phyloP scores from a whole-genome alignment of 345 rosid genomes.

The Fremontodendron californicum region DNA sequence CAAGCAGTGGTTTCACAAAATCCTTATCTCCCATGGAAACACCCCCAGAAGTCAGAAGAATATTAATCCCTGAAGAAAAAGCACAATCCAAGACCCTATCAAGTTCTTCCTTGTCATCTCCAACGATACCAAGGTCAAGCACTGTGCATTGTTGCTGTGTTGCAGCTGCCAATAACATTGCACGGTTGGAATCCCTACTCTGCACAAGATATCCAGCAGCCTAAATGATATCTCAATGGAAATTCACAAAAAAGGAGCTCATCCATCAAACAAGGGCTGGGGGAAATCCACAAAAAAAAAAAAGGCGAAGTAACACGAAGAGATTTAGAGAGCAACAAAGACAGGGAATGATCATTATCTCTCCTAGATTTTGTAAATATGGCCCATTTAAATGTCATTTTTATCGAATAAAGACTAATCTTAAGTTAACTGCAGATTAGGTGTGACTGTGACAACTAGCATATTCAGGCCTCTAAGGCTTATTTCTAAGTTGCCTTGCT shows the following conservation, averaged over 20 bases:
- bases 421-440: neutral
- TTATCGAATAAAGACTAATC: neutral
- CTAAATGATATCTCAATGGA: constrained; percentile 6
- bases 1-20: constrained; percentile 79
- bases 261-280: neutral
- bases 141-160: constrained; percentile 71
- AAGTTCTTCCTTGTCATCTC: constrained; percentile 69
- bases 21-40: constrained; percentile 99
- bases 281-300: neutral
- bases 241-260: neutral
- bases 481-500: neutral
- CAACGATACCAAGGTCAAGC: constrained; percentile 80
- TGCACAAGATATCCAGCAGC: constrained; percentile 32
- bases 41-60: constrained; percentile 91
- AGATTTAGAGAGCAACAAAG: neutral
- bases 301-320: neutral
- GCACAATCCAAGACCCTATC: constrained; percentile 61
- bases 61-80: constrained; percentile 59
- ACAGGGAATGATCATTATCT: neutral
- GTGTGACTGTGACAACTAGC: neutral
- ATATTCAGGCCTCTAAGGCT: neutral
- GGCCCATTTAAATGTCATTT: neutral
- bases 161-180: constrained; percentile 83
- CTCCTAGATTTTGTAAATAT: neutral
- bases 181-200: constrained; percentile 96